phyloP scores from a whole-genome alignment of 1,284 basidiomycete species.

The Erythrobasidium hasegawianum region DNA sequence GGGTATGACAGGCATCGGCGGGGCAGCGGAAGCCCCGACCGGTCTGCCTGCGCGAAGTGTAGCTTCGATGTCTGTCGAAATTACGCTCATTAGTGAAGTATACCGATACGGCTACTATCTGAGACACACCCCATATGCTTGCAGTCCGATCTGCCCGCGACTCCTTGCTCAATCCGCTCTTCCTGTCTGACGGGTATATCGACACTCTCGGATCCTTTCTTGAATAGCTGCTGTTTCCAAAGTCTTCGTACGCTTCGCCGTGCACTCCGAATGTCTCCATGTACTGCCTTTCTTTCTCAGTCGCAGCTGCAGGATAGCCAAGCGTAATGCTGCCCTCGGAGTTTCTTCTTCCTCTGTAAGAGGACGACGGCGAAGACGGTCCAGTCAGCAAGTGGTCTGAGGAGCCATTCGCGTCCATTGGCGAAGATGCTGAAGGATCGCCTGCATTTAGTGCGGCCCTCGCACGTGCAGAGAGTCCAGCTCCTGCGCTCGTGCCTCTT shows the following conservation, averaged over 20 bases:
- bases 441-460: constrained; percentile 14
- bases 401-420: background rate
- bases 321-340: constrained; percentile 24
- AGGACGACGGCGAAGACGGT: background rate
- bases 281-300: constrained; percentile 25
- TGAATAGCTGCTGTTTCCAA: constrained; percentile 28
- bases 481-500: constrained; percentile 19
- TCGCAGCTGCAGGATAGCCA: constrained; percentile 25
- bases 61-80: constrained; percentile 24
- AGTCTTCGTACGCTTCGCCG: constrained; percentile 30
- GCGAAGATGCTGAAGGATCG: background rate
- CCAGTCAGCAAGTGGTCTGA: constrained; percentile 21
- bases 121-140: constrained; percentile 25
- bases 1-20: constrained; percentile 31
- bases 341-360: background rate
- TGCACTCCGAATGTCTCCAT: constrained; percentile 29
- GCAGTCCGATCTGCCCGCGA: constrained; percentile 27
- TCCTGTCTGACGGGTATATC: constrained; percentile 18
- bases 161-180: constrained; percentile 7
- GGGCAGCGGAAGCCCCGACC: constrained; percentile 16
- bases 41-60: constrained; percentile 30
- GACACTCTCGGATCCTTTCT: constrained; percentile 24
- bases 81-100: background rate
- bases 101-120: background rate
- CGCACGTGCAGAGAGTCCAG: constrained; percentile 26